phyloP scores from a whole-genome alignment of 202 grass and related monocot genomes.

The Cymbopogon flexuosus region DNA sequence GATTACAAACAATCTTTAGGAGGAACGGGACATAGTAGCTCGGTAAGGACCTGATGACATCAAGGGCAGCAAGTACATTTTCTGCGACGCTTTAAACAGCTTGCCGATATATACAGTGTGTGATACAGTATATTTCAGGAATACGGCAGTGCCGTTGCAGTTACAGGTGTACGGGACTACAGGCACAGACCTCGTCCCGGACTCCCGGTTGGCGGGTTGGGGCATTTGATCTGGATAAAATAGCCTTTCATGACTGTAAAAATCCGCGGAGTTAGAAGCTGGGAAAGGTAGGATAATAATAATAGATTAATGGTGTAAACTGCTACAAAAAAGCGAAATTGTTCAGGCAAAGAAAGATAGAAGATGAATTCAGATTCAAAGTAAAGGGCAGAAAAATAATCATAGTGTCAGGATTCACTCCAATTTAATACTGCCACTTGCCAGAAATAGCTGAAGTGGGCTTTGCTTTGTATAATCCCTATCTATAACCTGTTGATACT shows the following conservation, averaged over 20 bases:
- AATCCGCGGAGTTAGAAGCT: background rate
- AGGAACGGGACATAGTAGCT: conserved; percentile 16
- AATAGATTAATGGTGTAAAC: no score
- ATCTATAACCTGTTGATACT: background rate
- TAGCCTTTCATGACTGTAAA: background rate
- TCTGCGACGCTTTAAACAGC: background rate
- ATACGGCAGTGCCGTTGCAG: conserved; percentile 16
- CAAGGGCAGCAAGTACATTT: conserved; percentile 26
- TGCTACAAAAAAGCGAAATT: background rate
- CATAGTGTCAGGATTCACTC: conserved; percentile 19
- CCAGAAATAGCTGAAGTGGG: background rate
- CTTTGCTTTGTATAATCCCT: conserved; percentile 15
- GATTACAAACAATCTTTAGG: background rate
- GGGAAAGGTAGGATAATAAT: background rate
- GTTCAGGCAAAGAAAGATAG: background rate
- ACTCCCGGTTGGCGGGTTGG: background rate
- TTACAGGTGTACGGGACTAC: background rate
- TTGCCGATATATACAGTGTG: background rate
- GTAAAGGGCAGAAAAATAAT: conserved; percentile 14
- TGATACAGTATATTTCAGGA: background rate
- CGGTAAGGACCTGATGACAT: conserved; percentile 20
- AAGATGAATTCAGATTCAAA: conserved; percentile 33
- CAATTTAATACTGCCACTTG: conserved; percentile 38
- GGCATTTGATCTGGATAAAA: background rate
- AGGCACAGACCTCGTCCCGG: background rate